Percentiles rank a stretch among this genome's conserved stretches.
Evolutionary conservation across 208 protist genomes (phyloP).

Genomic region (Leishmania aethiopica): DNA sequence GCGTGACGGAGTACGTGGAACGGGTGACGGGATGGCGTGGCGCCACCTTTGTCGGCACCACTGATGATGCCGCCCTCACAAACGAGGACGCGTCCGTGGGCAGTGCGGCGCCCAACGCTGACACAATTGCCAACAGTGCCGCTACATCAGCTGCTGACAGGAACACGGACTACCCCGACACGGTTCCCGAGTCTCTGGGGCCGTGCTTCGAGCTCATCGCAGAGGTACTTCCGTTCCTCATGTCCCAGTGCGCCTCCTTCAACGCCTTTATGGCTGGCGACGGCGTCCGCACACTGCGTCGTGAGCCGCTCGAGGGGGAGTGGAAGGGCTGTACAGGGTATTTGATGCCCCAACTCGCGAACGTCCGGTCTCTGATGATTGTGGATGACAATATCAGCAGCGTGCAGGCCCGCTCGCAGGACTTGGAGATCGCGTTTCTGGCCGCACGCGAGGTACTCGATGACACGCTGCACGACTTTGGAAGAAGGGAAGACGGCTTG

Average conservation of each 20-base stretch:
- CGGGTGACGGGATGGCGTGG: slow-evolving; percentile 81
- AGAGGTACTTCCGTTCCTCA: slow-evolving; percentile 87
- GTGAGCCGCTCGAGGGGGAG: slow-evolving; percentile 50
- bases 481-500: slow-evolving; percentile 15
- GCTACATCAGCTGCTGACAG: background rate
- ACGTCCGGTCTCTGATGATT: slow-evolving; percentile 85
- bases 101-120: background rate
- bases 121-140: background rate
- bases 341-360: slow-evolving; percentile 68
- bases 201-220: slow-evolving; percentile 64
- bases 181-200: slow-evolving; percentile 74
- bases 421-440: slow-evolving; percentile 82
- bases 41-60: slow-evolving; percentile 21
- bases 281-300: slow-evolving; percentile 54
- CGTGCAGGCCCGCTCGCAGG: slow-evolving; percentile 64
- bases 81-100: background rate
- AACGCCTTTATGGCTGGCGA: slow-evolving; percentile 79
- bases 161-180: slow-evolving; percentile 54
- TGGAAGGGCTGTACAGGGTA: slow-evolving; percentile 86
- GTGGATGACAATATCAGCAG: slow-evolving; percentile 78
- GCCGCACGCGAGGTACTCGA: slow-evolving; percentile 77
- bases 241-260: slow-evolving; percentile 83
- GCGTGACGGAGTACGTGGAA: slow-evolving; percentile 74
- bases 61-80: background rate
- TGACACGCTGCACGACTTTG: slow-evolving; percentile 43